Percentiles rank a stretch among this genome's conserved stretches.
phyloP scores from a whole-genome alignment of 176 grass and related monocot genomes.

The Ensete glaucum region DNA sequence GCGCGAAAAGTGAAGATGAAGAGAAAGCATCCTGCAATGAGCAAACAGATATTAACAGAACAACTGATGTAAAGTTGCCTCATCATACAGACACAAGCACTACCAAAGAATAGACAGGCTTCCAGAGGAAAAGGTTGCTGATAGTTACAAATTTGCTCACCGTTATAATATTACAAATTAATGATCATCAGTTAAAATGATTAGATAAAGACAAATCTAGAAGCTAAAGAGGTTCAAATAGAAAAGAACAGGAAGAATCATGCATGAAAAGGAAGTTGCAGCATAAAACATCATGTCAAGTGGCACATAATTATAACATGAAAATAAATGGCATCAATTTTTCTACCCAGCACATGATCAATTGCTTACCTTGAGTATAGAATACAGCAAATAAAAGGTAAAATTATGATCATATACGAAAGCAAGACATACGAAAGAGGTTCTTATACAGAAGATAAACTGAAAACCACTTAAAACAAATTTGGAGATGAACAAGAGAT shows the following conservation, averaged over 20 bases:
- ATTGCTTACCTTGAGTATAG: no score
- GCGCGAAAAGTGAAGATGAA: slow-evolving; percentile 62
- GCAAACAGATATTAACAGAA: slow-evolving; percentile 30
- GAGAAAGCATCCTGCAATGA: slow-evolving; percentile 68
- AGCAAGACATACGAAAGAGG: no score
- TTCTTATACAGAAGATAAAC: no score
- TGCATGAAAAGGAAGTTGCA: background rate
- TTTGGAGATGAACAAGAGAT: slow-evolving; percentile 10
- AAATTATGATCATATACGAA: background rate
- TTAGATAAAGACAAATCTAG: no score
- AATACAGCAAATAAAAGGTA: background rate
- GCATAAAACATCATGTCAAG: background rate
- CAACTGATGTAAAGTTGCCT: background rate
- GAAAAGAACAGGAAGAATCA: background rate
- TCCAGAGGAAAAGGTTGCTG: background rate
- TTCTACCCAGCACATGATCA: no score
- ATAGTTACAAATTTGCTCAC: background rate
- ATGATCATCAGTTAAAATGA: no score
- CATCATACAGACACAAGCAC: background rate
- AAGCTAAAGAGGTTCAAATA: background rate
- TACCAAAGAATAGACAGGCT: background rate
- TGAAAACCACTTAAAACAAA: background rate
- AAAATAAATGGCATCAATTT: no score
- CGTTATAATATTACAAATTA: no score
- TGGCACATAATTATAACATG: background rate